Evolutionary conservation across 78 protist species (phyloP), one percentile per base, ranked within the genome.

Genomic region (Tieghemostelium lacteum): DNA sequence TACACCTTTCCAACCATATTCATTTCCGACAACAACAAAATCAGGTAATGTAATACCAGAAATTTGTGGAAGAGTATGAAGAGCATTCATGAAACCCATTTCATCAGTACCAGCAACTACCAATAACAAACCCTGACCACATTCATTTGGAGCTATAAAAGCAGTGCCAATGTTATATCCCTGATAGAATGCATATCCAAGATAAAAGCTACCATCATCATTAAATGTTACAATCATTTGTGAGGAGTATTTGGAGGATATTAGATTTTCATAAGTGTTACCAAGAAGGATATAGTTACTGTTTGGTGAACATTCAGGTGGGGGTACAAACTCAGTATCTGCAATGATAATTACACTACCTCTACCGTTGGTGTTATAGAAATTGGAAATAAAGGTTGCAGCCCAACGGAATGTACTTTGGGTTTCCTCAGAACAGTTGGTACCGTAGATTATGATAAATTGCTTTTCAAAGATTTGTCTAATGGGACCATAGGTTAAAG

Each of bases 401-500:
- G 52, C 26, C 87, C 74, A 64, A 33, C 64, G 12, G 36, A 75
- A 67, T 37, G 28, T n/a, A n/a, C n/a, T n/a, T 10, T 14, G 6
- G 19, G 3, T 37, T 16, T n/a, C 42, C 12, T 24, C 54, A 5
- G 26, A n/a, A 6, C 39, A 1, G 50, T 50, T 50, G 26, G 74
- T 77, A 14, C 87, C 87, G 33, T 45, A 45, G 42, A 77, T 36
- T 26, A 77, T 77, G 24, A 64, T 45, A 39, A 77, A 77, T 50
- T 40, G 73, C 36, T 77, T 77, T 66, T 77, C 87, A 64, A 77
- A 64, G 1, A 77, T 77, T 52, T 62, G 75, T 39, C 74, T 37
- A 19, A 77, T 77, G 62, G 87, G 87, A 0, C 87, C 87, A 36
- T 55, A 64, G 2, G 87, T 77, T 5, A 50, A n/a, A 17, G 87